Evolutionary conservation across 768 basidiomycete species (phyloP).

Genomic region (Amanita polypyramis): DNA sequence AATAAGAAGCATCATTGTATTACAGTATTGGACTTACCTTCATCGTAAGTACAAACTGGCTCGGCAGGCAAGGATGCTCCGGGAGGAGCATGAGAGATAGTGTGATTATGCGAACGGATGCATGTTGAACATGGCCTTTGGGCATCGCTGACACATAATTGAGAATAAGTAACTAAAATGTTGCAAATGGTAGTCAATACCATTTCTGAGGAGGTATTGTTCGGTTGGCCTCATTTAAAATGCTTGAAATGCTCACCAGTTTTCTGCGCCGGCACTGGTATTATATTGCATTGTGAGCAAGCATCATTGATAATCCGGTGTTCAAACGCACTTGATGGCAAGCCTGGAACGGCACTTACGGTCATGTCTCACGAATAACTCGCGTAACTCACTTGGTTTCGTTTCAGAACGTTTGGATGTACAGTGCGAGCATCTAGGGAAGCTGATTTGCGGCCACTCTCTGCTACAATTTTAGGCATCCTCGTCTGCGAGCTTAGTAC

Average conservation of each 20-base stretch:
- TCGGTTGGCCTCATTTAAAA: conserved; percentile 4
- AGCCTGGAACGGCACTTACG: conserved; percentile 23
- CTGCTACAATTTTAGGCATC: conserved; percentile 29
- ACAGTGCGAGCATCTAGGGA: conserved; percentile 18
- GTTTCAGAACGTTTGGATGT: conserved; percentile 39
- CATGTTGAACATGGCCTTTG: conserved; percentile 73
- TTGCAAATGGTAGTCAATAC: conserved; percentile 20
- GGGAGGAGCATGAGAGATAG: conserved; percentile 48
- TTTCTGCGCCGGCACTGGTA: conserved; percentile 63
- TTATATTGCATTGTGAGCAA: conserved; percentile 12
- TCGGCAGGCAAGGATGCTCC: conserved; percentile 40
- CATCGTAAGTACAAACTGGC: conserved; percentile 73
- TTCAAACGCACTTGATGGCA: conserved; percentile 38
- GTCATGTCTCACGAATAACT: neutral
- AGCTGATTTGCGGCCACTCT: conserved; percentile 16
- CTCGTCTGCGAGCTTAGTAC: neutral
- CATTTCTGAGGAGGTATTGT: conserved; percentile 40
- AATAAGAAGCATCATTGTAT: neutral
- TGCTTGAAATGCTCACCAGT: conserved; percentile 35
- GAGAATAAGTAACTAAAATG: conserved; percentile 3
- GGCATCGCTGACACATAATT: conserved; percentile 42
- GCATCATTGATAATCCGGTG: conserved; percentile 2
- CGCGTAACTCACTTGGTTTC: conserved; percentile 35
- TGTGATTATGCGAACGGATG: conserved; percentile 63
- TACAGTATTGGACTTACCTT: conserved; percentile 29